Base-by-base conservation (phyloP, 805 yeast genomes). In the Kodamaea kaohsiungensis region DNA sequence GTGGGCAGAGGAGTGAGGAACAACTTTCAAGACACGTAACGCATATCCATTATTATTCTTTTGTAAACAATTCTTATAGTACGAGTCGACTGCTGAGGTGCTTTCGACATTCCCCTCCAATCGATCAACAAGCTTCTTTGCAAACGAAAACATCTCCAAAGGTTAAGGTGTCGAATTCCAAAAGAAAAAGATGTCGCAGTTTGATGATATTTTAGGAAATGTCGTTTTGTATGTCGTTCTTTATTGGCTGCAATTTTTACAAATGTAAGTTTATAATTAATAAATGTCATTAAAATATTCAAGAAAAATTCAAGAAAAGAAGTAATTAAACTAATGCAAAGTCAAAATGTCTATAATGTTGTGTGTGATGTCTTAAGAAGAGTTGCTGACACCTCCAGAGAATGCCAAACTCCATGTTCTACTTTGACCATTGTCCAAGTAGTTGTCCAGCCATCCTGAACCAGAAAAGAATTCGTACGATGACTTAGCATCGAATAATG, bases 351-450 rank as follows among this genome's bases (percentile, higher is more conserved):
- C 19, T 16, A 17, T 38, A 38, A 38, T 38, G 42, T 40, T 19
- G 45, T 39, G 18, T 15, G 15, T n/a, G 10, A 17, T 39, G 10
- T 8, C 18, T 50, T 59, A 62, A 9, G 54, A 51, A 17, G 66
- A 55, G 47, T 66, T 67, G 43, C 61, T 53, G 50, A 71, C 57
- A 56, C 86, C 88, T 47, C 84, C 88, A 51, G 84, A 70, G 65
- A 76, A 84, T 0, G 87, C 85, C 56, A 83, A 70, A 48, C 81
- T 68, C 88, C 88, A 85, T 4, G 87, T 82, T 56, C 80, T 69
- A 61, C 86, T 81, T 78, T 81, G 83, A 25, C 89, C 89, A 56
- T 81, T 77, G 59, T 85, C 89, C 58, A 84, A 70, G 68, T 78
- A 79, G 12, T 63, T 61, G 46, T 69, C 67, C 50, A 59, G 22